A percentile compares a stretch with the other conserved stretches of the same genome.
Conservation (phyloP, 495 filamentous ascomycete genomes). For the Geoglossum glabrum region DNA sequence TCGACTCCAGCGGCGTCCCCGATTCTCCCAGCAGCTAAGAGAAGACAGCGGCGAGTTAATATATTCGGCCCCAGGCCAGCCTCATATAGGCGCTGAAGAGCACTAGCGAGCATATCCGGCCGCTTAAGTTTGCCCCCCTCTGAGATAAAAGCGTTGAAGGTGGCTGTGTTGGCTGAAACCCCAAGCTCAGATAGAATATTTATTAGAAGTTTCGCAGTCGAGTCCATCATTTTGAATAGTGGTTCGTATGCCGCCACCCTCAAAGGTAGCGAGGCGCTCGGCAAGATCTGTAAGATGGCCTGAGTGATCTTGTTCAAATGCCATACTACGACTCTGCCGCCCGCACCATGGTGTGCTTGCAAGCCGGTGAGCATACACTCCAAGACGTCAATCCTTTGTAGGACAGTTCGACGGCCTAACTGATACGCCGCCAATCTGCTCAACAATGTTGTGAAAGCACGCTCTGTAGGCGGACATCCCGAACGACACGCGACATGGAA, state of each 20-base stretch:
- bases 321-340: slow-evolving; percentile 13
- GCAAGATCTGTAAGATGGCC: not conserved
- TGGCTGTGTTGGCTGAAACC: slow-evolving; percentile 8
- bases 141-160: slow-evolving; percentile 22
- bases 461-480: slow-evolving; percentile 15
- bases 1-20: slow-evolving; percentile 13
- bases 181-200: slow-evolving; percentile 10
- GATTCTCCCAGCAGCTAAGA: slow-evolving; percentile 17
- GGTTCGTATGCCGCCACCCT: not conserved
- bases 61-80: slow-evolving; percentile 13
- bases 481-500: slow-evolving; percentile 26
- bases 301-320: slow-evolving; percentile 13
- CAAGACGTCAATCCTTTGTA: slow-evolving; percentile 3
- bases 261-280: not conserved
- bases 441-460: slow-evolving; percentile 13
- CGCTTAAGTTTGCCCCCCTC: slow-evolving; percentile 15
- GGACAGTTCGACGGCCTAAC: not conserved
- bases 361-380: slow-evolving; percentile 17
- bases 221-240: slow-evolving; percentile 1
- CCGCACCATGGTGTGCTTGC: slow-evolving; percentile 18
- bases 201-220: slow-evolving; percentile 3
- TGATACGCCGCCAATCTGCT: not conserved
- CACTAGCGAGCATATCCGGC: slow-evolving; percentile 14
- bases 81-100: slow-evolving; percentile 12
- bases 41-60: slow-evolving; percentile 17